phyloP scores from a whole-genome alignment of 148 eudicot genomes.

The Chenopodium formosanum region DNA sequence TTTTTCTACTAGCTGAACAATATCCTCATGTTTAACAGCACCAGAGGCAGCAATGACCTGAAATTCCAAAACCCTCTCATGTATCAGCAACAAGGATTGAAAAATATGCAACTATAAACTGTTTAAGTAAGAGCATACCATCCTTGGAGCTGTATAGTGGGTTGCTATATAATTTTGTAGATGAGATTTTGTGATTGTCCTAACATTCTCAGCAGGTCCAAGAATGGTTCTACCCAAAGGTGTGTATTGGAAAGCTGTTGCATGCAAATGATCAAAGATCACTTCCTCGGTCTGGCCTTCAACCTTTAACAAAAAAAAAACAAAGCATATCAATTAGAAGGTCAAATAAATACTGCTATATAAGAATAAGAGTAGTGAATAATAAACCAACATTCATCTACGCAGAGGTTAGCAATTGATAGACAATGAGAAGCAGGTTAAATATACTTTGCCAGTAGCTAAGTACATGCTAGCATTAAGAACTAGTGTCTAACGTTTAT shows the following conservation, averaged over 20 bases:
- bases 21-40: constrained; percentile 81
- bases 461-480: neutral
- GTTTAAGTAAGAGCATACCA: constrained; percentile 39
- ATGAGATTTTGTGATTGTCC: constrained; percentile 62
- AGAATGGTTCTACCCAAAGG: constrained; percentile 93
- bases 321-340: neutral
- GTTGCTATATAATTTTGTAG: constrained; percentile 71
- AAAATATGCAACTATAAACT: neutral
- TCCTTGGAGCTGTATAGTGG: constrained; percentile 87
- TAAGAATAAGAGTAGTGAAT: no score
- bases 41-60: constrained; percentile 93
- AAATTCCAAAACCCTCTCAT: constrained; percentile 2
- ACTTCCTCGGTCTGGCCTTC: constrained; percentile 92
- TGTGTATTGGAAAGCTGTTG: constrained; percentile 89
- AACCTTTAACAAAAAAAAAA: constrained; percentile 42
- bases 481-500: no score
- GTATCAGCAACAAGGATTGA: neutral
- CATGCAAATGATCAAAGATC: constrained; percentile 86
- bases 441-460: neutral
- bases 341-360: neutral
- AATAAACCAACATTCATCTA: neutral
- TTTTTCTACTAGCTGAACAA: constrained; percentile 68
- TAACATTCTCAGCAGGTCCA: constrained; percentile 83
- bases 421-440: neutral
- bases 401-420: neutral